Evolutionary conservation across 176 grass and related monocot genomes (phyloP).

Genomic region (Pontederia crassipes): DNA sequence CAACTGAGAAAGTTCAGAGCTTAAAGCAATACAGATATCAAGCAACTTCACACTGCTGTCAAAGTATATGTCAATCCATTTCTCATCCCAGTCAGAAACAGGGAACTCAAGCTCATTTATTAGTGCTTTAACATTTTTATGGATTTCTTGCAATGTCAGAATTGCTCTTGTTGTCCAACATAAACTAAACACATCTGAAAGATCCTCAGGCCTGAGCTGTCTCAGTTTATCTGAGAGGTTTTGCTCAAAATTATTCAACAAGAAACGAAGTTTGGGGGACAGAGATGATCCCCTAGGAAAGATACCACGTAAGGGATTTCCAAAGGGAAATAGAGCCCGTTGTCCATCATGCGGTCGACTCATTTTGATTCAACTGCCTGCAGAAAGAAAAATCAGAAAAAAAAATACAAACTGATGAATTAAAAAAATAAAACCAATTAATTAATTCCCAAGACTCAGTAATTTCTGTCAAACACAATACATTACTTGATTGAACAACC

Average conservation of each 20-base stretch:
- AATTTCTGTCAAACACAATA: too few relatives aligned
- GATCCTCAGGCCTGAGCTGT: constrained; percentile 47
- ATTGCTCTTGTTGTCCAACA: constrained; percentile 62
- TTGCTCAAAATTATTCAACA: constrained; percentile 51
- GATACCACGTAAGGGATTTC: constrained; percentile 66
- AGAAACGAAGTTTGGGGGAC: constrained; percentile 32
- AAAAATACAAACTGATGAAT: too few relatives aligned
- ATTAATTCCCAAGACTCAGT: too few relatives aligned
- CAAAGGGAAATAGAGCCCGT: constrained; percentile 42
- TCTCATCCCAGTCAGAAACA: constrained; percentile 73
- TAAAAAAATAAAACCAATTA: too few relatives aligned
- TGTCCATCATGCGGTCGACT: constrained; percentile 45
- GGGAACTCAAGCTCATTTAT: constrained; percentile 70
- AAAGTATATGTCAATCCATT: constrained; percentile 81
- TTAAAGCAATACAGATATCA: constrained; percentile 62
- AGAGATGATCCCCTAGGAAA: constrained; percentile 35
- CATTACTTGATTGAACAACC: too few relatives aligned
- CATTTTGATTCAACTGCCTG: constrained; percentile 43
- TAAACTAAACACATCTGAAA: constrained; percentile 42
- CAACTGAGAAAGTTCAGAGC: constrained; percentile 57
- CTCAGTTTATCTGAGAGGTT: constrained; percentile 43
- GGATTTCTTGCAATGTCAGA: constrained; percentile 38
- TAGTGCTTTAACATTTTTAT: constrained; percentile 38
- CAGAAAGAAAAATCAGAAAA: background rate
- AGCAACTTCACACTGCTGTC: constrained; percentile 71